Evolutionary conservation across 2,329 filamentous ascomycete genomes (phyloP).

Genomic region (Beauveria rudraprayagi): DNA sequence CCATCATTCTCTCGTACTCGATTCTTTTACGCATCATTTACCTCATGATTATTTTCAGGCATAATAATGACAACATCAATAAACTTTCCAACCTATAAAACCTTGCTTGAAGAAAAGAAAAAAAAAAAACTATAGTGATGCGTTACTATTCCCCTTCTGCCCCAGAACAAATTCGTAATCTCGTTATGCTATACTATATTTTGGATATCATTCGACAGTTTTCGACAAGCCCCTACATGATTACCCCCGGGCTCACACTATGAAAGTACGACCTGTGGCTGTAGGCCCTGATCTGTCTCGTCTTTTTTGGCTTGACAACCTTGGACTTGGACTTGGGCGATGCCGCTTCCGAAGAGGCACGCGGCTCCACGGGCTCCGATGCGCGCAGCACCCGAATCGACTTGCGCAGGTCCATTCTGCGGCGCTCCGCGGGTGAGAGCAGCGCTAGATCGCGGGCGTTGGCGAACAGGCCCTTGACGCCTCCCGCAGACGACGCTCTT

Average conservation of each 20-base stretch:
- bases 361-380: background rate
- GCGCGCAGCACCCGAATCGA: slow-evolving; percentile 29
- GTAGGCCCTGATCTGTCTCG: no score
- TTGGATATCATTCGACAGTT: no score
- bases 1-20: background rate
- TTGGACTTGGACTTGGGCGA: no score
- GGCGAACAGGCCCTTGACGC: slow-evolving; percentile 19
- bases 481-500: slow-evolving; percentile 13
- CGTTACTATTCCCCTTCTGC: no score
- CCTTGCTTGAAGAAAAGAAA: background rate
- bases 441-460: slow-evolving; percentile 19
- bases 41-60: background rate
- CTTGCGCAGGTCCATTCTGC: slow-evolving; percentile 27
- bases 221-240: no score
- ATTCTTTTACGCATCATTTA: slow-evolving; percentile 1
- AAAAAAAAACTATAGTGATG: no score
- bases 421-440: slow-evolving; percentile 22
- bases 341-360: no score
- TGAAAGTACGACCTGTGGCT: no score
- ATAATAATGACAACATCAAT: background rate
- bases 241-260: no score
- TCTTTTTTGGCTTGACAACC: no score
- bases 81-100: background rate
- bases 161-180: background rate
- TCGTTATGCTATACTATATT: background rate